These are phyloP conservation scores for Coniochaeta sp. DNA, from an alignment of 2,329 filamentous ascomycete genomes.

Conservation along the genomic window DNA sequence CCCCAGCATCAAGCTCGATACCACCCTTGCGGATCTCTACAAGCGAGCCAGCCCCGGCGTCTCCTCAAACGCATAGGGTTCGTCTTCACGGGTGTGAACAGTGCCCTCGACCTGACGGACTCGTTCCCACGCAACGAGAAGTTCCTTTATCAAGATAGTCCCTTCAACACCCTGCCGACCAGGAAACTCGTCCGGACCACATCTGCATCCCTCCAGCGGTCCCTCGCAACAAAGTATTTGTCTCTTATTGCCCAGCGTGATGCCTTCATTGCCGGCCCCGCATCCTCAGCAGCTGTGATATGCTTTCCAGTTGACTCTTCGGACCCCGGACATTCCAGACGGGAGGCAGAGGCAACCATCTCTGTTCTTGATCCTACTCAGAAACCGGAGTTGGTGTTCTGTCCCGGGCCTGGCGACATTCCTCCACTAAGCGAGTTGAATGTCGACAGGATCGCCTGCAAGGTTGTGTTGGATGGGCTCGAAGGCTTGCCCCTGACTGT, in stretches of 20 bases:
- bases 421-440: slow-evolving; percentile 15
- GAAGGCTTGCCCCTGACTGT: slow-evolving; percentile 20
- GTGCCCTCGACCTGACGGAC: slow-evolving; percentile 15
- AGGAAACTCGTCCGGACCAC: slow-evolving; percentile 9
- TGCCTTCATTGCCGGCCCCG: slow-evolving; percentile 21
- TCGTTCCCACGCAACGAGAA: slow-evolving; percentile 26
- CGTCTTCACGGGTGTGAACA: slow-evolving; percentile 21
- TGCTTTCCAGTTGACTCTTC: slow-evolving; percentile 17
- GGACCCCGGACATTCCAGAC: slow-evolving; percentile 18
- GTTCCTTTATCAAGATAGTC: slow-evolving; percentile 28
- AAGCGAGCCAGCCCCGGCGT: slow-evolving; percentile 14
- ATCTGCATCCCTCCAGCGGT: slow-evolving; percentile 9
- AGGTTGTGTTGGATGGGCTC: slow-evolving; percentile 22
- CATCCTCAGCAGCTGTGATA: slow-evolving; percentile 17
- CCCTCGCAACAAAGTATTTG: slow-evolving; percentile 25
- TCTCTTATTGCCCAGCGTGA: slow-evolving; percentile 28
- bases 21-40: slow-evolving; percentile 27
- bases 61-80: slow-evolving; percentile 20
- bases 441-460: slow-evolving; percentile 21
- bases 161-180: slow-evolving; percentile 18
- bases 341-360: slow-evolving; percentile 22
- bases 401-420: slow-evolving; percentile 19
- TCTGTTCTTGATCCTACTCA: slow-evolving; percentile 19
- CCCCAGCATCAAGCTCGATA: slow-evolving; percentile 25
- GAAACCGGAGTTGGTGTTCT: slow-evolving; percentile 24